Base-by-base conservation (phyloP, 31 red algal genomes). In the Odonthalia washingtoniensis region DNA sequence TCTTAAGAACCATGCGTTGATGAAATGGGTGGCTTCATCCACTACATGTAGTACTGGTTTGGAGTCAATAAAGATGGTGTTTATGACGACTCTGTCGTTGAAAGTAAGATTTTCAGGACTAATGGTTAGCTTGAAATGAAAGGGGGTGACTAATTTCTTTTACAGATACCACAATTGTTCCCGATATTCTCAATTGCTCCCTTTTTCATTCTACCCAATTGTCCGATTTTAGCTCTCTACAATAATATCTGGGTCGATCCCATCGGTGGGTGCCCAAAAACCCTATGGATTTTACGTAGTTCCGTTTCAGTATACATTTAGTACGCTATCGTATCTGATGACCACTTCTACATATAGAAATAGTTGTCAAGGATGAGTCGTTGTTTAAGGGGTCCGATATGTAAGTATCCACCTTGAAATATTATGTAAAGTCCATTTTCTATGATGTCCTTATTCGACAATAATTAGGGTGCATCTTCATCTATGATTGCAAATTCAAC, bases 261-360 rank as follows among this genome's bases (percentile, higher is more conserved):
- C 21, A 57, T 21, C 9, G 49, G 21, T 14, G 81, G 64, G 37
- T 72, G 65, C 32, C 81, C 81, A 17, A 81, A 81, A 16, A 65
- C 57, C 35, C 77, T 1, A 37, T 81, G 45, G 2, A 5, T 40
- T 12, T 46, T 53, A n/a, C 40, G 3, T 6, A 52, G 30, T 24
- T 78, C 75, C 1, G 24, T 57, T 81, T 81, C 77, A 1, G 77
- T 81, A 26, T 60, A 81, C 31, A 81, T 27, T 21, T 38, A 60
- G 41, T 65, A 65, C 3, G 24, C 2, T 5, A 81, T 21, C 17
- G 42, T 53, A 5, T 5, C 57, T 36, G 14, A 45, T 34, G 60
- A 12, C 52, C 46, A 81, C 16, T 64, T 81, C 4, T 81, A 30
- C 60, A 81, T 65, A 27, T 63, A 57, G n/a, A 81, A 81, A 39